Percentiles rank a stretch among this genome's conserved stretches.
Conservation (phyloP, 139 green algal genomes). For the Chlamydomonas schloesseri region DNA sequence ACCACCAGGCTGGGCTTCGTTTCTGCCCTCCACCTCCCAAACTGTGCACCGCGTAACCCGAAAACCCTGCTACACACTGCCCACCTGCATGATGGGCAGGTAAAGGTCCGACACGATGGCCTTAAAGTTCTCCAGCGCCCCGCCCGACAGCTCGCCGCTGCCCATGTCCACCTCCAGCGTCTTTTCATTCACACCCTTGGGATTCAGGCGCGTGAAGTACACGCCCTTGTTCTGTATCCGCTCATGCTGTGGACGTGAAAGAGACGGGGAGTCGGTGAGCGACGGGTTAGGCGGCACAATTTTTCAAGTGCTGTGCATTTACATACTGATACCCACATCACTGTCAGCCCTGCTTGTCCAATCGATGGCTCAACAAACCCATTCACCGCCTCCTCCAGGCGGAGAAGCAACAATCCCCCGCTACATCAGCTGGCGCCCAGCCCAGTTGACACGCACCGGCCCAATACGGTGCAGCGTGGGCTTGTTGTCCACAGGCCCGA, state of each 20-base stretch:
- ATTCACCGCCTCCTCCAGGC: too few species aligned
- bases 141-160: slow-evolving; percentile 61
- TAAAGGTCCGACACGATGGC: slow-evolving; percentile 85
- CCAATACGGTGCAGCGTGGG: slow-evolving; percentile 52
- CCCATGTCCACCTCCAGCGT: slow-evolving; percentile 70
- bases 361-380: too few species aligned
- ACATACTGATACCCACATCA: too few species aligned
- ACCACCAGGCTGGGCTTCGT: too few species aligned
- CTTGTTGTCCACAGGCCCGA: slow-evolving; percentile 59
- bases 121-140: slow-evolving; percentile 77
- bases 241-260: slow-evolving; percentile 64
- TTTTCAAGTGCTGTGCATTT: too few species aligned
- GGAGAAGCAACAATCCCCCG: too few species aligned
- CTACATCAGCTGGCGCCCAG: too few species aligned
- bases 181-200: slow-evolving; percentile 80
- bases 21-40: too few species aligned
- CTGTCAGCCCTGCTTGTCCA: too few species aligned
- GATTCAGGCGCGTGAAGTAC: slow-evolving; percentile 76
- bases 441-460: slow-evolving; percentile 20
- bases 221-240: slow-evolving; percentile 71
- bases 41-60: too few species aligned
- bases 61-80: too few species aligned
- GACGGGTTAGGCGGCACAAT: too few species aligned
- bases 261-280: background rate
- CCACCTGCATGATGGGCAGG: slow-evolving; percentile 75